A percentile compares a stretch with the other conserved stretches of the same genome.
These are phyloP conservation scores for Blastomyces percursus DNA, from an alignment of 2,329 filamentous ascomycete genomes.

Conservation along the genomic window DNA sequence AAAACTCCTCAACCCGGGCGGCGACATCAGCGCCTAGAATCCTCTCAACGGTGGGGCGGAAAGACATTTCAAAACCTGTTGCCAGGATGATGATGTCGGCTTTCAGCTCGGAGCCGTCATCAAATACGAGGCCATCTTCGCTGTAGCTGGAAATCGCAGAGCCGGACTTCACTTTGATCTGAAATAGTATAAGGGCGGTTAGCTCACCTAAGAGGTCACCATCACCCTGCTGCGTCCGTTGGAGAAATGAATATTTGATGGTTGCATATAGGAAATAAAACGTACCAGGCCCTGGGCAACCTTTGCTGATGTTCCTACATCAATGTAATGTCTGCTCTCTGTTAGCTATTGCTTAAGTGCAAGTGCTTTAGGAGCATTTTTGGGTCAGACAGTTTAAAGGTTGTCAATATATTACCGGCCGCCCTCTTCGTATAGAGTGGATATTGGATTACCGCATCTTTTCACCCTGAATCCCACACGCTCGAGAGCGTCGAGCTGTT, in stretches of 20 bases:
- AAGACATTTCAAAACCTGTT: conserved; percentile 38
- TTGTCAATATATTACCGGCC: conserved; percentile 34
- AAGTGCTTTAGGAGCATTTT: background rate
- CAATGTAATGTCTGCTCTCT: conserved; percentile 27
- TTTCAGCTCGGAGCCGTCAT: conserved; percentile 33
- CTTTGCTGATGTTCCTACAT: conserved; percentile 34
- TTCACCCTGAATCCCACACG: conserved; percentile 35
- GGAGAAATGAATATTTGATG: background rate
- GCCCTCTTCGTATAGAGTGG: conserved; percentile 32
- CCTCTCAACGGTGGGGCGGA: conserved; percentile 28
- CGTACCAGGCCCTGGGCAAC: conserved; percentile 30
- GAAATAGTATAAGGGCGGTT: background rate
- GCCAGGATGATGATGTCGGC: conserved; percentile 40
- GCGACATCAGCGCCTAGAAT: conserved; percentile 35
- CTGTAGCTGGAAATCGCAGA: conserved; percentile 28
- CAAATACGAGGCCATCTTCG: conserved; percentile 33
- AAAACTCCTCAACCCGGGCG: conserved; percentile 35
- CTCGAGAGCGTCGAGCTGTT: conserved; percentile 33
- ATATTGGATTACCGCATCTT: conserved; percentile 27
- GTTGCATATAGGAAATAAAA: background rate
- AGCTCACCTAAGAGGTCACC: background rate
- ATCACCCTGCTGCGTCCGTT: background rate
- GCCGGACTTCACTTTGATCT: conserved; percentile 37
- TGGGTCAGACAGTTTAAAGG: background rate
- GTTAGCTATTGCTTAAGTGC: background rate